A percentile compares a stretch with the other conserved stretches of the same genome.
Evolutionary conservation across 139 green algal species (phyloP).

Genomic region (Dunaliella primolecta): DNA sequence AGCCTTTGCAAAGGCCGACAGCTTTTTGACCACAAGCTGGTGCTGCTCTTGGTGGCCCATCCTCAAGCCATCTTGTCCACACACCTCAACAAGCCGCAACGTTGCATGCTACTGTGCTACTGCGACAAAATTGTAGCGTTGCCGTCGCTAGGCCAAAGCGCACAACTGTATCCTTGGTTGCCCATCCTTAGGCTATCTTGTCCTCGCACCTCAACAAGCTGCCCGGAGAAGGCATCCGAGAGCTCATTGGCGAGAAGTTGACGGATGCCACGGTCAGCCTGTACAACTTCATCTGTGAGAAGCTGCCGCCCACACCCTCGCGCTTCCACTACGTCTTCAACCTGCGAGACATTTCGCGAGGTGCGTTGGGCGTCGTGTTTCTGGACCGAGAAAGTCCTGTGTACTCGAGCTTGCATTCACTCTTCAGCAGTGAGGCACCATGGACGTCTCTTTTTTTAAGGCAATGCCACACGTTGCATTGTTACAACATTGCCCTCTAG

Average conservation of each 20-base stretch:
- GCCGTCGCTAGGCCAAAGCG: too few species aligned
- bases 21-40: too few species aligned
- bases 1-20: too few species aligned
- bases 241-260: constrained; percentile 41
- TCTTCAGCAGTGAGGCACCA: not conserved
- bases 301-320: constrained; percentile 71
- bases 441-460: not conserved
- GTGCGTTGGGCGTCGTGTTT: constrained; percentile 30
- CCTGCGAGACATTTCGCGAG: constrained; percentile 67
- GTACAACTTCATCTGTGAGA: constrained; percentile 75
- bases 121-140: too few species aligned
- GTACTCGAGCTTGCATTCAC: not conserved
- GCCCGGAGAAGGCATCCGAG: constrained; percentile 47
- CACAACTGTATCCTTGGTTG: too few species aligned
- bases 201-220: constrained; percentile 52
- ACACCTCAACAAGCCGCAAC: too few species aligned
- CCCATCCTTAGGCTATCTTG: constrained; percentile 72
- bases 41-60: too few species aligned
- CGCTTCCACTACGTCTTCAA: constrained; percentile 90
- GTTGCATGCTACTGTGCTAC: too few species aligned
- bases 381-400: constrained; percentile 45
- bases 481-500: not conserved
- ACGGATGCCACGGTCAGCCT: constrained; percentile 64
- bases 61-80: too few species aligned
- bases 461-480: constrained; percentile 13